Conservation (phyloP, 2,329 filamentous ascomycete species). For the Davidsoniella virescens region DNA sequence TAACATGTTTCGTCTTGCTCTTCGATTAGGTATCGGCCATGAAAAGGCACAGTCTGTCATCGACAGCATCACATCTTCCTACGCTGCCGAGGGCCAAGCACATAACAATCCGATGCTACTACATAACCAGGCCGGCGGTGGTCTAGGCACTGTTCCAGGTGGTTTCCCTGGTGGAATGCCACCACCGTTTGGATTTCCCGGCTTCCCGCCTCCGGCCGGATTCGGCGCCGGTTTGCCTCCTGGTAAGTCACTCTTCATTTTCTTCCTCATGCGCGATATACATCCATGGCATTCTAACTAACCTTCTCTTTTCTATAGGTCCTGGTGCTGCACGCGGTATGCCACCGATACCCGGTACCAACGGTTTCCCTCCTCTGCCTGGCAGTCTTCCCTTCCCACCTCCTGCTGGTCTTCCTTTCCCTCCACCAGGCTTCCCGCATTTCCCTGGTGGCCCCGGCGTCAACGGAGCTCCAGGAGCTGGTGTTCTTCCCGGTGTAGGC, state of each 20-base stretch:
- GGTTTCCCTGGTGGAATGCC: conserved; percentile 25
- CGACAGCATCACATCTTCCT: conserved; percentile 91
- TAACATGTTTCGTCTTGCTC: background rate
- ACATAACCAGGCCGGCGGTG: conserved; percentile 45
- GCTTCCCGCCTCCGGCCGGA: conserved; percentile 24
- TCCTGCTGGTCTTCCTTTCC: conserved; percentile 20
- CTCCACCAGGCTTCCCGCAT: conserved; percentile 14
- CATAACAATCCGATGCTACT: conserved; percentile 71
- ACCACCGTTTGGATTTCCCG: conserved; percentile 12
- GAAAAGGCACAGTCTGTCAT: conserved; percentile 98
- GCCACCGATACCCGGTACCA: conserved; percentile 27
- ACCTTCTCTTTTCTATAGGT: conserved; percentile 21
- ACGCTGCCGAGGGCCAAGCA: conserved; percentile 83
- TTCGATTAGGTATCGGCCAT: conserved; percentile 71
- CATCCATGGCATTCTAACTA: background rate
- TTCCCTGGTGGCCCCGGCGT: background rate
- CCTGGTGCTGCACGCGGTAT: conserved; percentile 37
- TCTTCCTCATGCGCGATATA: too few species aligned
- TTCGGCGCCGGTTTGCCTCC: conserved; percentile 22
- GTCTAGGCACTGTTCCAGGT: conserved; percentile 19
- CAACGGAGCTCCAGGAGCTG: conserved; percentile 9
- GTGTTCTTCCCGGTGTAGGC: conserved; percentile 25
- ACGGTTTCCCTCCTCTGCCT: conserved; percentile 23
- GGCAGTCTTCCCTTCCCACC: conserved; percentile 29
- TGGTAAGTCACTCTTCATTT: conserved; percentile 26